Evolutionary conservation across 1,139 yeast species (phyloP), one percentile per base, ranked within the genome.

Genomic region (Scheffersomyces segobiensis): DNA sequence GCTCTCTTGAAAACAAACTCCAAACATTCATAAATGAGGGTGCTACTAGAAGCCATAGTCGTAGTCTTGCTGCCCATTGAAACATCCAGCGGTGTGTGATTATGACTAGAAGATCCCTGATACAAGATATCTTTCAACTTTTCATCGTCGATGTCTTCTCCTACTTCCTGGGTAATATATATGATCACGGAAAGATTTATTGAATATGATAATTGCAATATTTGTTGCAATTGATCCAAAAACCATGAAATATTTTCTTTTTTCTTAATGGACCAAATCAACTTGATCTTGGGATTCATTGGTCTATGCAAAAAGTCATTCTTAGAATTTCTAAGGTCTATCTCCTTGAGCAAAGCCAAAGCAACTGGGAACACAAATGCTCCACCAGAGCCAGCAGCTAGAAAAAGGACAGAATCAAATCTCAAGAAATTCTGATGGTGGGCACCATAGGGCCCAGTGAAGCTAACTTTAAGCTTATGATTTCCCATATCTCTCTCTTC

Each of bases 361-460:
- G 81, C 78, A 5, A 79, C 72, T 2, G 84, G 83, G 57, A 80
- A 71, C 0, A 76, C 71, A 62, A 78, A 80, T 1, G 83, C 75
- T 5, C 78, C 77, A 1, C 84, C 84, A 0, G 78, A 73, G 0
- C 82, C 84, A 7, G 80, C 80, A 46, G 76, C 69, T 51, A 79
- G 61, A 55, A 80, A 76, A 4, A 76, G 55, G 10, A 71, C 72
- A 2, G 75, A 60, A 54, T 80, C 82, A 62, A 80, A 80, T 1
- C 75, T 70, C 19, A 73, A 68, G 48, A 79, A 70, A 1, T 81
- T 80, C 57, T 76, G 80, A 55, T 67, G 68, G 18, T 67, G 68
- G 3, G 73, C 80, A 2, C 83, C 82, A 57, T 71, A 75, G 0
- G 84, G 84, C 0, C 84, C 84, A 50, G 70, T 69, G 52, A 79